These are phyloP conservation scores for Talaromyces sp. DNA, from an alignment of 2,329 filamentous ascomycete genomes.

Conservation along the genomic window DNA sequence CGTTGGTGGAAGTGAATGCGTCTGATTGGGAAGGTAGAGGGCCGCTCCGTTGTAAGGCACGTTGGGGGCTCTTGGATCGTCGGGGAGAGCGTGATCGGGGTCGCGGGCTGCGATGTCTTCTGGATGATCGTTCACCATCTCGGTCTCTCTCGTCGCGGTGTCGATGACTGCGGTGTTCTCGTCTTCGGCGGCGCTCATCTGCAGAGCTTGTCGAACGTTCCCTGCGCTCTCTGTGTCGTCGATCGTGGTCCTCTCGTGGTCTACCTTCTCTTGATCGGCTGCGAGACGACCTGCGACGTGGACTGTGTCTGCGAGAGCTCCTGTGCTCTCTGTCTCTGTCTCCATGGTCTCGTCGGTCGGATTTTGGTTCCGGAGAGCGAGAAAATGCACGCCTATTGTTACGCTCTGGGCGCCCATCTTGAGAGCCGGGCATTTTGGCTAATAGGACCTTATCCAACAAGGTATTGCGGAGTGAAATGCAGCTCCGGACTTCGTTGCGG, in stretches of 20 bases:
- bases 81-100: constrained; percentile 32
- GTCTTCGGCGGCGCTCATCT: constrained; percentile 32
- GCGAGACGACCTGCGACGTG: constrained; percentile 27
- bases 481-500: not conserved
- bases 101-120: constrained; percentile 19
- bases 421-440: constrained; percentile 29
- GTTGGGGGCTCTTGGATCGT: constrained; percentile 31
- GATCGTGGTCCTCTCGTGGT: constrained; percentile 24
- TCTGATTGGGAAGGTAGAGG: constrained; percentile 52
- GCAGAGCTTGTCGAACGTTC: constrained; percentile 26
- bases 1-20: constrained; percentile 41
- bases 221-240: constrained; percentile 26
- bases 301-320: constrained; percentile 29
- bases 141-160: constrained; percentile 26
- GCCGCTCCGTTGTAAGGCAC: constrained; percentile 36
- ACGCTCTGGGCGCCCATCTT: constrained; percentile 23
- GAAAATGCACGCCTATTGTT: constrained; percentile 27
- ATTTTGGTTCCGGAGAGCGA: constrained; percentile 22
- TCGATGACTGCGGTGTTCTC: constrained; percentile 31
- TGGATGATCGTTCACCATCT: constrained; percentile 15
- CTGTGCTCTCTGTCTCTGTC: constrained; percentile 16
- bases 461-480: no score
- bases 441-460: not conserved
- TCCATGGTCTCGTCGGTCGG: constrained; percentile 26
- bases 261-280: constrained; percentile 29